Evolutionary conservation across 371 early-diverging fungal species (phyloP), one percentile per base, ranked within the genome.

Genomic region (Syncephalastrum monosporum): DNA sequence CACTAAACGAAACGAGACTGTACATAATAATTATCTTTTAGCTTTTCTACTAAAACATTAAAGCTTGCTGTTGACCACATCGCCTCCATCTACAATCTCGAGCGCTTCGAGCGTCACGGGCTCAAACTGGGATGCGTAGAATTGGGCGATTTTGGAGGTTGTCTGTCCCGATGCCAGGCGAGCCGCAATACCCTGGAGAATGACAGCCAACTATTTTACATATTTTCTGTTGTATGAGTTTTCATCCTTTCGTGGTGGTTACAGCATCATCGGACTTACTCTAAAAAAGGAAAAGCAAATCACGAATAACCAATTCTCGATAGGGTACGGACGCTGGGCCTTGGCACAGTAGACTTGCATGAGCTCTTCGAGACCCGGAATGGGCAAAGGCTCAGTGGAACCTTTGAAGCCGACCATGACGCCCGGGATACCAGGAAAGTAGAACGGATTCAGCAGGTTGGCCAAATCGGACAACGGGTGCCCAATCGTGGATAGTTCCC

Each of bases 401-500:
- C 69, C 69, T 23, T 65, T 63, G 50, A 84, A 68, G n/a, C 82
- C 78, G 17, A 61, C 50, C 47, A 74, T 53, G 14, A 62, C 57
- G 10, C 25, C 21, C 16, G 49, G 56, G 19, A 63, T 67, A 10
- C 56, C 29, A 13, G 79, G 77, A 3, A 82, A 47, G 56, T 87
- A 87, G 61, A 83, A 93, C 4, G 88, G 91, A 67, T 90, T 85
- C 49, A 95, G 69, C 55, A 95, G 65, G 62, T 94, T 95, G 38
- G 94, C 89, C 8, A 97, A 72, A 65, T 97, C 97, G 13, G 94
- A 85, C 44, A 90, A 81, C 25, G 97, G 97, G 67, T 97, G 94
- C 5, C 96, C 97, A 52, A 97, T 85, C 3, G 97, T 95, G 38
- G 92, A 91, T 15, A 97, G 71, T 67, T 97, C 97, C 96, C 97